Conservation (phyloP, 345 rosid species). For the Abelmoschus esculentus region DNA sequence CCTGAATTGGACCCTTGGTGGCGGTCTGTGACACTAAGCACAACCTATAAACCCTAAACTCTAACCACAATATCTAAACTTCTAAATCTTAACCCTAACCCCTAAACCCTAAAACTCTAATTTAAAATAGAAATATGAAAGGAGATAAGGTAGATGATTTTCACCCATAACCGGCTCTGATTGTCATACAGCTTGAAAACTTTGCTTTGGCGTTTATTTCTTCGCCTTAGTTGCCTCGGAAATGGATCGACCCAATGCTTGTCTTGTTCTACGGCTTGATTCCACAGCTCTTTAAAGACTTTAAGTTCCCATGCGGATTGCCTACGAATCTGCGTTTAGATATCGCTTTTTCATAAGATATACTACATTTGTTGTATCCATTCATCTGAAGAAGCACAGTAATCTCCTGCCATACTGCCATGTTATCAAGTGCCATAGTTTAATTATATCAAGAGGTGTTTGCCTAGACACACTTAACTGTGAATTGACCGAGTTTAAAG, state of each 20-base stretch:
- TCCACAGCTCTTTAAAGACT: conserved; percentile 71
- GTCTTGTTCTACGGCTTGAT: conserved; percentile 57
- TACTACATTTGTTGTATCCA: too few species aligned
- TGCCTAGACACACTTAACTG: neutral
- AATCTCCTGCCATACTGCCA: too few species aligned
- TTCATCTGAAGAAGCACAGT: too few species aligned
- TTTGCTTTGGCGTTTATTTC: conserved; percentile 19
- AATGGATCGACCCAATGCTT: conserved; percentile 68
- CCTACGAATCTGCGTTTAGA: conserved; percentile 60
- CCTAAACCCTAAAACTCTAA: too few species aligned
- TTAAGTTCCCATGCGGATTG: conserved; percentile 87
- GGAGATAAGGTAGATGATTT: too few species aligned
- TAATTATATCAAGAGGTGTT: neutral
- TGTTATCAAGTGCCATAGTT: neutral
- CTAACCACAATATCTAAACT: too few species aligned
- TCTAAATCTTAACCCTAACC: too few species aligned
- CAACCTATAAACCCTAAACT: too few species aligned
- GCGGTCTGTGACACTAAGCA: too few species aligned
- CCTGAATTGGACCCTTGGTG: too few species aligned
- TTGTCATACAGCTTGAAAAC: neutral
- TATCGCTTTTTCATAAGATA: neutral
- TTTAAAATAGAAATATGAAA: too few species aligned
- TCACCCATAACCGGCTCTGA: conserved; percentile 1
- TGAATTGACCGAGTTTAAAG: neutral
- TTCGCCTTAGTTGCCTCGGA: conserved; percentile 14